Conservation (phyloP, 164 flowering plant species). For the Amborella trichopoda region DNA sequence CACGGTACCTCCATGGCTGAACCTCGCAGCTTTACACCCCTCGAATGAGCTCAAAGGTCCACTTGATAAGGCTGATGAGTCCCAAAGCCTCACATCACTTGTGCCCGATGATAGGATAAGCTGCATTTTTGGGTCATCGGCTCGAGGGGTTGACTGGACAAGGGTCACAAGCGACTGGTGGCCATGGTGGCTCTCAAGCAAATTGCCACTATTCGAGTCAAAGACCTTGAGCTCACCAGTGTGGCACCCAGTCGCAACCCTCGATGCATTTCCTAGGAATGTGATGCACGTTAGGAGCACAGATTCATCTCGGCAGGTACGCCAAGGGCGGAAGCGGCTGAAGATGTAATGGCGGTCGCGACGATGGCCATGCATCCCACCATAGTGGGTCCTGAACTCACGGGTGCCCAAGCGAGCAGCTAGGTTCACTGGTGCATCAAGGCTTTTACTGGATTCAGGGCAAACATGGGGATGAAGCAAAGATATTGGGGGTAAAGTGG, state of each 20-base stretch:
- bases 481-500: constrained; percentile 94
- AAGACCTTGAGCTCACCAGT: constrained; percentile 81
- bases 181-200: constrained; percentile 59
- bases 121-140: constrained; percentile 26
- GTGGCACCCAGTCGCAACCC: constrained; percentile 67
- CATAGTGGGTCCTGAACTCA: constrained; percentile 52
- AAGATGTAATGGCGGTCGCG: constrained; percentile 88
- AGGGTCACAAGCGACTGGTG: constrained; percentile 65
- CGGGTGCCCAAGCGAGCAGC: constrained; percentile 72
- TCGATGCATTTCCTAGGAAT: constrained; percentile 66
- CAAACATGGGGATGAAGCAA: constrained; percentile 87
- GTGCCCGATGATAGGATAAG: constrained; percentile 76
- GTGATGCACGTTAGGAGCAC: constrained; percentile 70
- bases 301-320: constrained; percentile 84
- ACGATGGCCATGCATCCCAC: constrained; percentile 68
- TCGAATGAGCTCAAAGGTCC: constrained; percentile 77
- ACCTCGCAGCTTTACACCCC: constrained; percentile 70
- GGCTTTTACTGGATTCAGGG: constrained; percentile 76
- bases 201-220: constrained; percentile 50
- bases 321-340: constrained; percentile 92
- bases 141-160: constrained; percentile 45
- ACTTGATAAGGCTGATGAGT: constrained; percentile 52
- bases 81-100: constrained; percentile 78
- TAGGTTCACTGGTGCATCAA: constrained; percentile 87
- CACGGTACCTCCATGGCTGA: constrained; percentile 54